Conservation (phyloP, 495 filamentous ascomycete species). For the Aspergillus leporis region DNA sequence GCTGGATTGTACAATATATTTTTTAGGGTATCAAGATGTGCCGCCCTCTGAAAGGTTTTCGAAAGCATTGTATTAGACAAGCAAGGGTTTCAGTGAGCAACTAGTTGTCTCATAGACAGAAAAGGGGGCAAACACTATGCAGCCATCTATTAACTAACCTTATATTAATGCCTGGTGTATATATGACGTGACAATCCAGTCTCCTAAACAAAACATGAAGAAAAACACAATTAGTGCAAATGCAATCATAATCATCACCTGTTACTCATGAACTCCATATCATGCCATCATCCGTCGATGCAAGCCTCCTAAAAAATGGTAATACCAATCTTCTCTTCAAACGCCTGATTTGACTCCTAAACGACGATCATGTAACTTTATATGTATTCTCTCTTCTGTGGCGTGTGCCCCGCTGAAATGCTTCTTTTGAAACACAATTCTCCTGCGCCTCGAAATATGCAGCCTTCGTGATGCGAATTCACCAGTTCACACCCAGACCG, state of each 20-base stretch:
- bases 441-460: not conserved
- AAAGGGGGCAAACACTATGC: not conserved
- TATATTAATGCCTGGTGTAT: not conserved
- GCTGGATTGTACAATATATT: not conserved
- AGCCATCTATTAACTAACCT: not conserved
- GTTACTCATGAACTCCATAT: not conserved
- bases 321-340: not conserved
- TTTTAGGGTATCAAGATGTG: no score
- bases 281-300: not conserved
- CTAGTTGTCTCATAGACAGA: not conserved
- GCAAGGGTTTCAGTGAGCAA: no score
- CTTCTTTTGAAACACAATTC: no score
- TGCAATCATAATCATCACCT: not conserved
- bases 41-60: no score
- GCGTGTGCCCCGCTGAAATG: no score
- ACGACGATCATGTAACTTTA: not conserved
- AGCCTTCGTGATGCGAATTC: not conserved
- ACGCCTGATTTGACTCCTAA: not conserved
- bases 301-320: not conserved
- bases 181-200: not conserved
- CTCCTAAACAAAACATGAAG: not conserved
- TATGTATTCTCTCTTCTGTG: not conserved
- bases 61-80: no score
- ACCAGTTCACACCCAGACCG: constrained; percentile 26
- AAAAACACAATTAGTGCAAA: not conserved